Percentiles rank a stretch among this genome's conserved stretches.
phyloP scores from a whole-genome alignment of 208 protist species.

The Kentomonas sorsogonicus region DNA sequence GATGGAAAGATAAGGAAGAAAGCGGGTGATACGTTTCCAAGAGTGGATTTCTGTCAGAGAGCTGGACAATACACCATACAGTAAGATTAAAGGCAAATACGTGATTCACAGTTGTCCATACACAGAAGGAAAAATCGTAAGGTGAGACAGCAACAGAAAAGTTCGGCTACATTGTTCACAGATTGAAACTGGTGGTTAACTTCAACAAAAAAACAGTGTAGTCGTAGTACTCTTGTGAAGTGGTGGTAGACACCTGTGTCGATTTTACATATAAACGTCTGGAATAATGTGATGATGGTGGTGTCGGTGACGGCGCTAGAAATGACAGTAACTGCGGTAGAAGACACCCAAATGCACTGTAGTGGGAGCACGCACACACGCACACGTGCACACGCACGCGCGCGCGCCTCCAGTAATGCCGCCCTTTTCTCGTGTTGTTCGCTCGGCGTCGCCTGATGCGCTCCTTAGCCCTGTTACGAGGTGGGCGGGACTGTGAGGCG shows the following conservation, averaged over 20 bases:
- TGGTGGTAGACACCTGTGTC: not conserved
- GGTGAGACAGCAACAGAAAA: not conserved
- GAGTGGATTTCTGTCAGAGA: not conserved
- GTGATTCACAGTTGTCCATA: no score
- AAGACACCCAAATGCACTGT: no score
- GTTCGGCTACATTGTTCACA: not conserved
- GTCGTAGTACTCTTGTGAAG: not conserved
- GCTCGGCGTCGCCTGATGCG: not conserved
- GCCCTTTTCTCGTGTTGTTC: conserved; percentile 7
- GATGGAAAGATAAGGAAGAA: conserved; percentile 11
- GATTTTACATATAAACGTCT: conserved; percentile 3
- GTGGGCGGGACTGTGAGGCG: conserved; percentile 21
- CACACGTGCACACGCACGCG: no score
- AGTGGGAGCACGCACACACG: no score
- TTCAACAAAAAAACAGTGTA: no score
- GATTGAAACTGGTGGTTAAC: no score
- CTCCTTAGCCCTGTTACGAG: conserved; percentile 1
- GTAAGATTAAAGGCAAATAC: no score
- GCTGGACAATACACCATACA: no score
- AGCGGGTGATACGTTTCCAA: not conserved
- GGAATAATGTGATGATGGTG: no score
- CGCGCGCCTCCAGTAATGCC: no score
- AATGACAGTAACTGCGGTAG: no score
- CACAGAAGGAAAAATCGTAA: not conserved
- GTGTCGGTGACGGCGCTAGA: no score